Percentiles rank a stretch among this genome's conserved stretches.
These are phyloP conservation scores for Catharanthus roseus DNA, from an alignment of 257 asterid species.

Conservation along the genomic window DNA sequence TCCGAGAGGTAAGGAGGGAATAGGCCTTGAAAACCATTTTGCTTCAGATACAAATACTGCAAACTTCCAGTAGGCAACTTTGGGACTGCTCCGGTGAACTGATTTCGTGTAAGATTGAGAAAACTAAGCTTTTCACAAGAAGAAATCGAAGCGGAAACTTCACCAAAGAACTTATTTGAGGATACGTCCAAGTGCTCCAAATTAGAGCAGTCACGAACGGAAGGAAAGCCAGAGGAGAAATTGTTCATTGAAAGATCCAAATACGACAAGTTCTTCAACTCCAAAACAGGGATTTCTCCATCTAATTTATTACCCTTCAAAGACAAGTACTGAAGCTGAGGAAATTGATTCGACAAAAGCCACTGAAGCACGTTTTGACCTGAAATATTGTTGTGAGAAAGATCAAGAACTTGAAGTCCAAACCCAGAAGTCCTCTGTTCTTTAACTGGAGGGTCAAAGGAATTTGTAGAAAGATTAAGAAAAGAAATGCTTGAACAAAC, in stretches of 20 bases:
- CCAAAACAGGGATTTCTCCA: conserved; percentile 40
- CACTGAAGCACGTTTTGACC: conserved; percentile 47
- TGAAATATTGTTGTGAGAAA: conserved; percentile 71
- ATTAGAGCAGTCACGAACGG: conserved; percentile 45
- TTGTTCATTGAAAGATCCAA: conserved; percentile 79
- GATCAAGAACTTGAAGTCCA: conserved; percentile 51
- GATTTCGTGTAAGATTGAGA: conserved; percentile 70
- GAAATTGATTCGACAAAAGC: conserved; percentile 44
- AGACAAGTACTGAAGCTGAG: conserved; percentile 47
- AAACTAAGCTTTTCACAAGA: conserved; percentile 48
- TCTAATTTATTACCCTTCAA: conserved; percentile 56
- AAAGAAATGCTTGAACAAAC: conserved; percentile 47
- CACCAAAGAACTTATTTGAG: conserved; percentile 63
- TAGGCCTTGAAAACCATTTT: conserved; percentile 51
- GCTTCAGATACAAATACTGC: conserved; percentile 54
- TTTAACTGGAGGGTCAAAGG: conserved; percentile 41
- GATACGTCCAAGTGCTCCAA: conserved; percentile 69
- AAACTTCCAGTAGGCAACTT: conserved; percentile 33
- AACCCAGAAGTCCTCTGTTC: conserved; percentile 17
- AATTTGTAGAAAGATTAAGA: conserved; percentile 68
- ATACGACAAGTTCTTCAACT: conserved; percentile 38
- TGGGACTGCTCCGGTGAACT: conserved; percentile 56
- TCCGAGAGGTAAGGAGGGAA: conserved; percentile 44
- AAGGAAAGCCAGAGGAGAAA: conserved; percentile 53
- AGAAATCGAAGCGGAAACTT: conserved; percentile 47